Evolutionary conservation across 148 eudicot genomes (phyloP), one percentile per base, ranked within the genome.

Genomic region (Cornus florida): DNA sequence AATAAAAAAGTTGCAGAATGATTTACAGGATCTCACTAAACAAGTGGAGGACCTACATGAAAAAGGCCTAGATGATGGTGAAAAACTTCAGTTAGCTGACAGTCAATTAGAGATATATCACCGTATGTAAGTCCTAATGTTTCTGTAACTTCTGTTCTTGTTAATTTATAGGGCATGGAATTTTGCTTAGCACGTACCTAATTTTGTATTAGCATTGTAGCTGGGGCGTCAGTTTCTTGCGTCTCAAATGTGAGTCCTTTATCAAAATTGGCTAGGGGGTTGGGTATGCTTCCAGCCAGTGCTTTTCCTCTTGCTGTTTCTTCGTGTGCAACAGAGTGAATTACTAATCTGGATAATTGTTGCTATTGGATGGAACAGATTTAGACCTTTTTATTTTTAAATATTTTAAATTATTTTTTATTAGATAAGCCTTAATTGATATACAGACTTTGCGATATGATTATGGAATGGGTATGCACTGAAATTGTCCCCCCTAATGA

Each of bases 81-180:
- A 90, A 56, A 92, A 91, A 81, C 89, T 96, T 79, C 93, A 89
- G 73, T 81, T 96, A 72, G 85, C 86, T 71, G 99, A 89, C 74
- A 78, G 75, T 85, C 88, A 96, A 68, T 75, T 96, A 77, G 94
- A 91, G 79, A 89, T 84, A 73, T 96, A 94, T 78, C 91, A 94
- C 79, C 91, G 88, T 64, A 89, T 94, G 99, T 96, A 88, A 87
- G 97, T 78, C 32, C 69, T 69, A 80, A 24, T 78, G 22, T 19
- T 68, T 62, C 23, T 14, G 4, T 20, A 4, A 20, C 19, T 10
- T 56, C 64, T 82, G 17, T 67, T 19, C 46, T 22, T 74, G 59
- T 46, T 22, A 28, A 41, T 67, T 23, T 10, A 59, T 19, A 6
- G 1, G 48, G 41, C 10, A 8, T 46, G 56, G 13, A 64, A 32